Conservation (phyloP, 176 grass and related monocot genomes). For the Aegilops umbellulata region DNA sequence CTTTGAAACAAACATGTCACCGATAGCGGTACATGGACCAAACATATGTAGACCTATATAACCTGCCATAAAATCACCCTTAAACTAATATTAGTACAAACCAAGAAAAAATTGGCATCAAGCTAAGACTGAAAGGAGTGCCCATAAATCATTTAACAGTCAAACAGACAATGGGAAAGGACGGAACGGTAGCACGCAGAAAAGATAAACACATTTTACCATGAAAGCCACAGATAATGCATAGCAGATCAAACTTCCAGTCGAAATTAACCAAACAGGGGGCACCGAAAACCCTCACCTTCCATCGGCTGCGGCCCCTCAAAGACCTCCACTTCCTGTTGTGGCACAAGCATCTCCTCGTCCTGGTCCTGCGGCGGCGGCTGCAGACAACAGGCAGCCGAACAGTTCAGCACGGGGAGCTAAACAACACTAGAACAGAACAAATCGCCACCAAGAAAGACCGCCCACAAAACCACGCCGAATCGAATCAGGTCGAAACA, state of each 20-base stretch:
- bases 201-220: neutral
- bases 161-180: neutral
- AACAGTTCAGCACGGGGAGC: constrained; percentile 27
- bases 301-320: constrained; percentile 64
- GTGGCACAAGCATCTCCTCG: constrained; percentile 60
- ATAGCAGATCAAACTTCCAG: neutral
- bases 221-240: neutral
- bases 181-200: neutral
- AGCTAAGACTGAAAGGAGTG: neutral
- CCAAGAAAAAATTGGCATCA: neutral
- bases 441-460: neutral
- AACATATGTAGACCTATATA: neutral
- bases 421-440: neutral
- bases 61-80: neutral
- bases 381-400: constrained; percentile 22
- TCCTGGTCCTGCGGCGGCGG: constrained; percentile 42
- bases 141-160: neutral
- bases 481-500: neutral
- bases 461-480: neutral
- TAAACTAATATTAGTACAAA: neutral
- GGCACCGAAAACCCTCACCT: constrained; percentile 30
- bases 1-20: neutral
- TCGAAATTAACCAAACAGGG: neutral
- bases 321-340: constrained; percentile 38
- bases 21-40: neutral